These are phyloP conservation scores for Pseudocercospora fijiensis DNA, from an alignment of 2,329 filamentous ascomycete species.

Conservation along the genomic window DNA sequence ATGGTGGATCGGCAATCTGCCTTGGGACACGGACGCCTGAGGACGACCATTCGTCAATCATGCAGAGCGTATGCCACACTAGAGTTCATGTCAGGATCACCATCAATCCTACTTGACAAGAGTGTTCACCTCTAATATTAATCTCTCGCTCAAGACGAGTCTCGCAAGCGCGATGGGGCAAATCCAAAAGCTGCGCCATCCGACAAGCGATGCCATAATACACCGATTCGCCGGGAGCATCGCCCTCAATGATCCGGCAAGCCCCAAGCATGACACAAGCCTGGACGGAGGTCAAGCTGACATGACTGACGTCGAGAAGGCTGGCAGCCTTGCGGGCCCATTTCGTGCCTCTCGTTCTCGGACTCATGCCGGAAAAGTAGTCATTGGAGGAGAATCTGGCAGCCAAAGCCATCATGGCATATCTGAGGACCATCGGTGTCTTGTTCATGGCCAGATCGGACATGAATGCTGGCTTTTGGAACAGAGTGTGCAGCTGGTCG, in stretches of 20 bases:
- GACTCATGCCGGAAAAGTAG: not conserved
- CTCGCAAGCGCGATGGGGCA: slow-evolving; percentile 10
- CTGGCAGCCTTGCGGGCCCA: slow-evolving; percentile 10
- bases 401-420: slow-evolving; percentile 11
- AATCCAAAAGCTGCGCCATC: slow-evolving; percentile 10
- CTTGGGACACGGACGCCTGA: slow-evolving; percentile 13
- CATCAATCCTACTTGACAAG: not conserved
- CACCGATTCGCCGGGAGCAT: slow-evolving; percentile 9
- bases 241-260: slow-evolving; percentile 11
- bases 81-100: not conserved
- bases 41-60: slow-evolving; percentile 16
- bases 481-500: slow-evolving; percentile 11
- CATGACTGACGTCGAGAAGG: slow-evolving; percentile 8
- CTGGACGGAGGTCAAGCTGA: slow-evolving; percentile 11
- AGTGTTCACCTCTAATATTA: slow-evolving; percentile 9
- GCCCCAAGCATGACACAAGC: slow-evolving; percentile 14
- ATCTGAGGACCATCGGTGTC: slow-evolving; percentile 1
- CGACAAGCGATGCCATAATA: slow-evolving; percentile 15
- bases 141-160: slow-evolving; percentile 5
- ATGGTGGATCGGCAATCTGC: slow-evolving; percentile 11
- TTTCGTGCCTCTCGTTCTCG: slow-evolving; percentile 1
- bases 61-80: slow-evolving; percentile 14
- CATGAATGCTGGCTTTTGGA: slow-evolving; percentile 11
- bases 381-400: slow-evolving; percentile 12
- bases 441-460: slow-evolving; percentile 4